Evolutionary conservation across 2,329 filamentous ascomycete genomes (phyloP), one percentile per base, ranked within the genome.

Genomic region (Furcasterigmium furcatum): DNA sequence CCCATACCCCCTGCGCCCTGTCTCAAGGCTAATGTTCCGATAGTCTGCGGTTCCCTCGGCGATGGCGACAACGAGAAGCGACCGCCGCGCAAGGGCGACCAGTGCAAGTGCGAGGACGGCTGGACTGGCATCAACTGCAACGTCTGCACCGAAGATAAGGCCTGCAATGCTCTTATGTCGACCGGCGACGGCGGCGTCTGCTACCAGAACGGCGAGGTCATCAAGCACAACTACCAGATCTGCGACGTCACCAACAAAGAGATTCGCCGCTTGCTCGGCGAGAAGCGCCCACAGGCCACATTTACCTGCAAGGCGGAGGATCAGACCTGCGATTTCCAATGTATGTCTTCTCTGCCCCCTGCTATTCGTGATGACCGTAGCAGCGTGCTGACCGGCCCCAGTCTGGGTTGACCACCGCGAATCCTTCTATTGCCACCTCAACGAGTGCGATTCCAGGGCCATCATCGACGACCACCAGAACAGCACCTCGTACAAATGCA

Each of bases 91-190:
- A 83, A 81, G 51, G 76, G 83, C 47, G 72, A 75, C 34, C 29
- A 30, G 5, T 99, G 94, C 69, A 73, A 90, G 35, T 99, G 94
- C 66, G 87, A 91, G 60, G 88, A 95, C 30, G 94, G 94, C 46
- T 99, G 94, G 94, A 81, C 81, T 34, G 94, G 94, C 52, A 92
- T 99, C 70, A 99, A 99, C 73, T 99, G 94, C 80, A 99, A 94
- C 59, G 89, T 99, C 46, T 99, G 94, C 68, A 84, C 86, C 49
- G 82, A 84, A 4, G 78, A 97, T 63, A 74, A 86, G 55, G 91
- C 88, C 14, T 99, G 94, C 61, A 82, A 94, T 62, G 84, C 88
- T 27, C 73, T 99, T 67, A 95, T 95, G 84, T 88, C 89, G 4
- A 83, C 85, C 13, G 80, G 80, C 4, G 80, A 89, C 50, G 90